Evolutionary conservation across 2,329 filamentous ascomycete genomes (phyloP).

Genomic region (Lachnellula occidentalis): DNA sequence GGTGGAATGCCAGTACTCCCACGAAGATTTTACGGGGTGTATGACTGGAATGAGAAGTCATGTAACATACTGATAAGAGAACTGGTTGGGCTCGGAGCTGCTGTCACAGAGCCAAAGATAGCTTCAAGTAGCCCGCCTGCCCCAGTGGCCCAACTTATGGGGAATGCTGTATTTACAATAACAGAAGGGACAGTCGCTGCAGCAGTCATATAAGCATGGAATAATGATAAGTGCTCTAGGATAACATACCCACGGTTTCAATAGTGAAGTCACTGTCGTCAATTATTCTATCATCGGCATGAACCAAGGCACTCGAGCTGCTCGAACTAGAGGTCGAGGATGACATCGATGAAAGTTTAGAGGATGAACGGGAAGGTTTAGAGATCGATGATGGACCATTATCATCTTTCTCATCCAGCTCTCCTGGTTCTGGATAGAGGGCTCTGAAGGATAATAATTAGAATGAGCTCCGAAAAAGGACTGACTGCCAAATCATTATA

Average conservation of each 20-base stretch:
- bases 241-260: neutral
- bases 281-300: neutral
- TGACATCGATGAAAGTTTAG: neutral
- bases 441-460: neutral
- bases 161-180: neutral
- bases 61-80: too few species aligned
- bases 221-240: neutral
- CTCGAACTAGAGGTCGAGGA: neutral
- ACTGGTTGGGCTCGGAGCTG: neutral
- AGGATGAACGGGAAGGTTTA: neutral
- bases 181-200: neutral
- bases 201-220: neutral
- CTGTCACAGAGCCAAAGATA: neutral
- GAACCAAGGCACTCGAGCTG: neutral
- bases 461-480: neutral
- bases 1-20: too few species aligned
- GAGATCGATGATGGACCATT: neutral
- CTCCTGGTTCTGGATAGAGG: neutral
- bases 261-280: neutral
- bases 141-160: neutral
- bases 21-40: too few species aligned
- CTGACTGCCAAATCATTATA: neutral
- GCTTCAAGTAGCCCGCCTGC: neutral
- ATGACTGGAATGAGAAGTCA: too few species aligned
- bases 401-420: neutral